A percentile compares a stretch with the other conserved stretches of the same genome.
These are phyloP conservation scores for Russula emetica DNA, from an alignment of 768 basidiomycete species.

Conservation along the genomic window DNA sequence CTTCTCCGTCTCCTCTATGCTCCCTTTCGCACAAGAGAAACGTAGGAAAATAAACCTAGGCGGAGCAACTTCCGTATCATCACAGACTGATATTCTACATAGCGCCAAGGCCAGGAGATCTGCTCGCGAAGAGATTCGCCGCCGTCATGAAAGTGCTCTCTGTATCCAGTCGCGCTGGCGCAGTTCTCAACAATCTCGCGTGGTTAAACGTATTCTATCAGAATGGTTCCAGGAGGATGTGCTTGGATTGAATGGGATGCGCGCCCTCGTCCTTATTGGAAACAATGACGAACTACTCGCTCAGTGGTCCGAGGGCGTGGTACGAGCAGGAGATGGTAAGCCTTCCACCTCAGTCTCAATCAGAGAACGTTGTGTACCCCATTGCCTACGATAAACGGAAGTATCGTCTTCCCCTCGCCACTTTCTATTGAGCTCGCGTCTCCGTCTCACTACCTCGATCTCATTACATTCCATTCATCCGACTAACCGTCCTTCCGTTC, in stretches of 20 bases:
- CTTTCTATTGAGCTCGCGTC: background rate
- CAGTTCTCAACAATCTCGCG: constrained; percentile 42
- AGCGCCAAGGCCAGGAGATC: constrained; percentile 56
- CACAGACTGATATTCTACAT: constrained; percentile 55
- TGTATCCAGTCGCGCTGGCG: constrained; percentile 71
- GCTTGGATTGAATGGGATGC: constrained; percentile 50
- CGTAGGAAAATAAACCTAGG: constrained; percentile 72
- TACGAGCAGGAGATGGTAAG: constrained; percentile 33
- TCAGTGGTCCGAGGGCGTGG: constrained; percentile 44
- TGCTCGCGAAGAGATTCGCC: constrained; percentile 54
- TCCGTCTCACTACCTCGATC: no score
- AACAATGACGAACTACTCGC: constrained; percentile 44
- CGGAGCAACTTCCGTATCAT: constrained; percentile 50
- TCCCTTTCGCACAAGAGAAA: constrained; percentile 49
- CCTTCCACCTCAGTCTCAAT: constrained; percentile 7
- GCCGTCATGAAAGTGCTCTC: constrained; percentile 53
- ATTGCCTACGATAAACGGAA: background rate
- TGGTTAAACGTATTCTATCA: constrained; percentile 45
- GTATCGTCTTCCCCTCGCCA: background rate
- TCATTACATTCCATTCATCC: background rate
- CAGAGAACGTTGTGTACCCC: background rate
- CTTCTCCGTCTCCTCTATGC: constrained; percentile 29
- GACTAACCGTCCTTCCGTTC: constrained; percentile 29
- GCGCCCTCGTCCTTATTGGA: constrained; percentile 63
- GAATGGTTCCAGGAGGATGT: constrained; percentile 50